phyloP scores from a whole-genome alignment of 192 early-diverging fungal species.

The Coemansia sp. region DNA sequence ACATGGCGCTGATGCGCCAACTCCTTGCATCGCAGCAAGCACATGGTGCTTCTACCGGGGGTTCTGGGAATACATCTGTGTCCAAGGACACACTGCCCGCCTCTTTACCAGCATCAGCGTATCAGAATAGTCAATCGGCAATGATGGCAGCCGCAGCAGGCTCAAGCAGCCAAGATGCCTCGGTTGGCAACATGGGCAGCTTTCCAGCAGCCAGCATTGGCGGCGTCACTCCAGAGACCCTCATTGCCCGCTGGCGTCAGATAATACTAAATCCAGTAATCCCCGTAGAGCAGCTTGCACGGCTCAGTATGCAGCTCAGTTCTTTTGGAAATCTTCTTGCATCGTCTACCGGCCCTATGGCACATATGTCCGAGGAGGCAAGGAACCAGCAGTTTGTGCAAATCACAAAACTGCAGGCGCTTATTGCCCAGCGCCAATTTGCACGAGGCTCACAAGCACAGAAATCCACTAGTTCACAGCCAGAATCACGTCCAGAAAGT shows the following conservation, averaged over 20 bases:
- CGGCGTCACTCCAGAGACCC: constrained; percentile 12
- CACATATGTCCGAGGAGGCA: constrained; percentile 31
- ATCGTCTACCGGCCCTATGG: constrained; percentile 14
- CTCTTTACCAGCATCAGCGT: constrained; percentile 10
- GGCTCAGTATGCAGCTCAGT: constrained; percentile 51
- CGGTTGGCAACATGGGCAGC: neutral
- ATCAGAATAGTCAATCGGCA: constrained; percentile 14
- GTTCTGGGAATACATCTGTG: neutral
- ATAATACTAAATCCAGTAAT: constrained; percentile 47
- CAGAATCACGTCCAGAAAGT: constrained; percentile 33
- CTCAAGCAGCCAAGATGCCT: neutral
- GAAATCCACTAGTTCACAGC: constrained; percentile 9
- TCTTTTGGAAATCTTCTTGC: constrained; percentile 30
- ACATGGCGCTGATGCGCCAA: constrained; percentile 23
- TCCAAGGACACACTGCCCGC: constrained; percentile 8
- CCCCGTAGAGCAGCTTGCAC: constrained; percentile 33
- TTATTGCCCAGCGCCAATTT: constrained; percentile 50
- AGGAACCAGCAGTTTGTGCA: constrained; percentile 41
- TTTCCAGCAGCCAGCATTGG: constrained; percentile 2
- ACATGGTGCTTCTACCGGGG: constrained; percentile 3
- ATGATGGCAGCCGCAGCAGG: neutral
- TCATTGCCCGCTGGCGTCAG: constrained; percentile 43
- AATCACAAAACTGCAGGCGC: constrained; percentile 40
- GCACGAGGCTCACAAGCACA: constrained; percentile 16
- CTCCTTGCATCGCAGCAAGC: constrained; percentile 15